These are phyloP conservation scores for Ophiostoma novo-ulmi DNA, from an alignment of 2,329 filamentous ascomycete genomes.

Conservation along the genomic window DNA sequence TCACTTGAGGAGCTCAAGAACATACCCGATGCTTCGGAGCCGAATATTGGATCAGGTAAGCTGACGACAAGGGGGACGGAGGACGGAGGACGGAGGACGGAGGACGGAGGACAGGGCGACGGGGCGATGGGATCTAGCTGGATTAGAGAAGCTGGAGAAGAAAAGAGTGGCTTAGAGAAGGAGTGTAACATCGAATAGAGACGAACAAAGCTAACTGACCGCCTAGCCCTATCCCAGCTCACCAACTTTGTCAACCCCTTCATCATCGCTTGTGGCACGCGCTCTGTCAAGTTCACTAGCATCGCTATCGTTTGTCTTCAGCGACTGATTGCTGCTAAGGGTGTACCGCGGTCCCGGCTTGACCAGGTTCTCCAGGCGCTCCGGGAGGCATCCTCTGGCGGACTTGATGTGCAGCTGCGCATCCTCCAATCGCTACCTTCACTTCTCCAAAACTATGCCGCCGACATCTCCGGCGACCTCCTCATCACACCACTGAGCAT, in stretches of 20 bases:
- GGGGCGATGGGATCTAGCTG: not conserved
- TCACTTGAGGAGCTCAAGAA: slow-evolving; percentile 83
- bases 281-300: slow-evolving; percentile 82
- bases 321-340: slow-evolving; percentile 75
- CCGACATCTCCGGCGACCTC: slow-evolving; percentile 72
- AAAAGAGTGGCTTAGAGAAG: not conserved
- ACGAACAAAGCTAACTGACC: not conserved
- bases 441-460: slow-evolving; percentile 81
- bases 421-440: slow-evolving; percentile 89
- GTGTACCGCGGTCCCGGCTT: slow-evolving; percentile 71
- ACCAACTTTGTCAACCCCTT: slow-evolving; percentile 88
- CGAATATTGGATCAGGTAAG: slow-evolving; percentile 65
- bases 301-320: slow-evolving; percentile 87
- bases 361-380: slow-evolving; percentile 84
- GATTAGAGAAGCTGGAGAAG: not conserved
- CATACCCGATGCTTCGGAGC: slow-evolving; percentile 68
- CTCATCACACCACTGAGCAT: slow-evolving; percentile 80
- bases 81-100: not conserved
- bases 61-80: not conserved
- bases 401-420: slow-evolving; percentile 88
- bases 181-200: not conserved
- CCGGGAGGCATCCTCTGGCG: slow-evolving; percentile 73
- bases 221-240: slow-evolving; percentile 71
- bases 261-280: slow-evolving; percentile 83
- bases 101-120: not conserved